Percentiles rank a stretch among this genome's conserved stretches.
These are phyloP conservation scores for Aurantiochytrium sp. DNA, from an alignment of 108 stramenopile species.

Conservation along the genomic window DNA sequence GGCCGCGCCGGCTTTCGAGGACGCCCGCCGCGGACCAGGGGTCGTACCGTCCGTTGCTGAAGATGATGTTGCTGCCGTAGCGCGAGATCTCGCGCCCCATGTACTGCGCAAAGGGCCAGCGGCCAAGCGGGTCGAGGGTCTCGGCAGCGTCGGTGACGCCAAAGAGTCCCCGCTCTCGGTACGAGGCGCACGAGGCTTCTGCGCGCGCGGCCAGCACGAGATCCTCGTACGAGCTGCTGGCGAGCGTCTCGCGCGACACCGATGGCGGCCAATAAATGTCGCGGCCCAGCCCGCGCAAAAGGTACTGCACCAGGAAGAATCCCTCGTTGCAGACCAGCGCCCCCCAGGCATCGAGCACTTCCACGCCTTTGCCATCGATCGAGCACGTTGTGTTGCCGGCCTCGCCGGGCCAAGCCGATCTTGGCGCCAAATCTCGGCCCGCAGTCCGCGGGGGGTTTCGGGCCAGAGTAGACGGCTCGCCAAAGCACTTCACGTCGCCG, in stretches of 20 bases:
- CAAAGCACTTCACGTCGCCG: conserved; percentile 49
- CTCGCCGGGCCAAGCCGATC: not conserved
- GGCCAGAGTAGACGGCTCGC: no score
- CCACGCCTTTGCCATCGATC: conserved; percentile 43
- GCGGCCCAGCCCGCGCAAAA: conserved; percentile 54
- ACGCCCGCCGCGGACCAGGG: conserved; percentile 80
- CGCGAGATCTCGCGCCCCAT: not conserved
- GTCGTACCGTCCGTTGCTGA: conserved; percentile 77
- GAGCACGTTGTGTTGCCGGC: not conserved
- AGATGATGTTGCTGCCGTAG: conserved; percentile 66
- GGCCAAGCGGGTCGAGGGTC: not conserved
- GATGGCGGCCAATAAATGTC: conserved; percentile 74
- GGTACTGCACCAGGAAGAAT: not conserved
- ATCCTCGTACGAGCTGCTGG: not conserved
- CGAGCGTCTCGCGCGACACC: conserved; percentile 33
- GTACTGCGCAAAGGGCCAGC: not conserved
- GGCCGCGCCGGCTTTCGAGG: not conserved
- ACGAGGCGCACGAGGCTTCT: not conserved
- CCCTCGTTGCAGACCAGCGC: conserved; percentile 3
- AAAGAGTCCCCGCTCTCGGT: not conserved
- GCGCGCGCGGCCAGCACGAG: not conserved
- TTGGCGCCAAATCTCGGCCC: no score
- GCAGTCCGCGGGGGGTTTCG: no score
- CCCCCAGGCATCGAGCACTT: conserved; percentile 36
- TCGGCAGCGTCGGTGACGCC: not conserved